A percentile compares a stretch with the other conserved stretches of the same genome.
Evolutionary conservation across 2,329 filamentous ascomycete genomes (phyloP).

Genomic region (Diaporthe sp.): DNA sequence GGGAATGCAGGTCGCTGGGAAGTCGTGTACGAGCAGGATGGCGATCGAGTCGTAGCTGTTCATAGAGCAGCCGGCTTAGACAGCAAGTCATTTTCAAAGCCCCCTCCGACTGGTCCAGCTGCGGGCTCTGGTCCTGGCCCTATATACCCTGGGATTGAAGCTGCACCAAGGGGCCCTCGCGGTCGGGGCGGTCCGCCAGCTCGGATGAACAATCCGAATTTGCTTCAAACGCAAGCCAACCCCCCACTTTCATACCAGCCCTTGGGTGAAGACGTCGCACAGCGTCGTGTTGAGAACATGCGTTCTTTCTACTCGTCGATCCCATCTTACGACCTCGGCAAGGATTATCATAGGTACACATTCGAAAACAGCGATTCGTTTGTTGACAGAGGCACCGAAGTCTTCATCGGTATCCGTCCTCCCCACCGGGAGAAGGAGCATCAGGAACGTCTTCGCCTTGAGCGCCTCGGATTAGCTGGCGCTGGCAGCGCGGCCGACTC

Average conservation of each 20-base stretch:
- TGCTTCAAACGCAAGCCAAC: constrained; percentile 44
- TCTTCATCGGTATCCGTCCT: constrained; percentile 73
- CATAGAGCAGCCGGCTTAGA: constrained; percentile 63
- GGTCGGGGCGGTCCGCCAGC: constrained; percentile 42
- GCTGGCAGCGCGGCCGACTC: constrained; percentile 26
- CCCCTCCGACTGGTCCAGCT: constrained; percentile 40
- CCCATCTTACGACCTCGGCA: constrained; percentile 55
- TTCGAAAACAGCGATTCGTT: constrained; percentile 77
- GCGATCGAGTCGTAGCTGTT: constrained; percentile 66
- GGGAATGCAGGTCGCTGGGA: constrained; percentile 72
- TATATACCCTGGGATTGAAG: constrained; percentile 44
- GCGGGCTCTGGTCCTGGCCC: constrained; percentile 28
- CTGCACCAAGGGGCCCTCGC: constrained; percentile 46
- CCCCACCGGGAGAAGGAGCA: constrained; percentile 64
- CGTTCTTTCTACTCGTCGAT: constrained; percentile 53
- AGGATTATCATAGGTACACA: constrained; percentile 76
- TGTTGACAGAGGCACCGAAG: constrained; percentile 80
- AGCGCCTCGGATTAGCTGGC: constrained; percentile 33
- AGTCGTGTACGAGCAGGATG: constrained; percentile 74
- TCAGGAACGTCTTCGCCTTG: constrained; percentile 39
- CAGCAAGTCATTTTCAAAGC: constrained; percentile 40
- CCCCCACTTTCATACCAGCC: constrained; percentile 64
- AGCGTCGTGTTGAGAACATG: constrained; percentile 72
- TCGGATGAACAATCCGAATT: constrained; percentile 33
- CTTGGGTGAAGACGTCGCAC: constrained; percentile 73